Base-by-base conservation (phyloP, 306 rosid species). In the Mimosa pudica region DNA sequence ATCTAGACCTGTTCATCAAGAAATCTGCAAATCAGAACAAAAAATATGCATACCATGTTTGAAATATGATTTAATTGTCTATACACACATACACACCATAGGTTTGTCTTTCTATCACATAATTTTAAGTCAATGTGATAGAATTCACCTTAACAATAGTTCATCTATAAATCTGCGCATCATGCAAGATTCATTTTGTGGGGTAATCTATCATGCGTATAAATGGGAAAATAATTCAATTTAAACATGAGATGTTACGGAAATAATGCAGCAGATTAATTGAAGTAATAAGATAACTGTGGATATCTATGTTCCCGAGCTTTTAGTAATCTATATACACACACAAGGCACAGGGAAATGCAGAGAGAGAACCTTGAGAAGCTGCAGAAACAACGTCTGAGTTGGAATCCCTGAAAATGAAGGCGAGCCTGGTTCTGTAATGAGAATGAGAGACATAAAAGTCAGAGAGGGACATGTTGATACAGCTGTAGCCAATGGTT, bases 1-100 rank as follows among this genome's bases (percentile, higher is more conserved):
- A 63, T 89, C 90, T 6, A 65, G 3, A 24, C 84, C 90, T 91
- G 68, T 33, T 32, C 33, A 75, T 79, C 64, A 66, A n/a, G 46
- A 71, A 75, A 18, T 11, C 20, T 30, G 17, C 60, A 8, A 5
- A n/a, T 73, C 51, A 73, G 24, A 51, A 3, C 57, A 49, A 4
- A 49, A 49, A 49, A 3, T 24, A 24, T 24, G 30, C 30, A 24
- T 24, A 24, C 30, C 30, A 24, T 24, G 30, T 24, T 24, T 24
- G 30, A 24, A 24, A 24, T 24, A 24, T 24, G 30, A 24, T 24
- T 24, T 24, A 24, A 24, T 24, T 24, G 30, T 24, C 30, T 24
- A 24, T 24, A 24, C 30, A 24, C 30, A 24, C 30, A 24, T 24
- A 24, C 30, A 24, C 30, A 24, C 30, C 30, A 24, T 24, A 24